Evolutionary conservation across 2,329 filamentous ascomycete species (phyloP), one percentile per base, ranked within the genome.

Genomic region (Coniochaeta pulveracea): DNA sequence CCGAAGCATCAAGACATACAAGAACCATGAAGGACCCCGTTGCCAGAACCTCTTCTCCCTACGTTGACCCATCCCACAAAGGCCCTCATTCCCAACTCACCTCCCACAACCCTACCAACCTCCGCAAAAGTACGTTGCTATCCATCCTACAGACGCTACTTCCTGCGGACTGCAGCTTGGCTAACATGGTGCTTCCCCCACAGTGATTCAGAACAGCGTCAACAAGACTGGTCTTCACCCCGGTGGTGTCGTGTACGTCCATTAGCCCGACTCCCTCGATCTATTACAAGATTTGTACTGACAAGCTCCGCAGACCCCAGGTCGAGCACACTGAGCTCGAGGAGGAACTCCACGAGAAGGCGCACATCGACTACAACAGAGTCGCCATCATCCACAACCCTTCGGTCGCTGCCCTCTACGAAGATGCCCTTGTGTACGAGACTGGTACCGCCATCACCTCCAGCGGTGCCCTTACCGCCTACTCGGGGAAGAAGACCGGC

Each of bases 331-430:
- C 91, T 28, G 91, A 96, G 60, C 78, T 98, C 44, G 71, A 98
- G 66, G 86, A 96, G 66, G 85, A 94, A 60, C 82, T 98, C 41
- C 88, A 96, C 63, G 85, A 95, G 63, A 86, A 81, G 55, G 91
- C 91, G 47, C 89, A 98, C 72, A 98, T 98, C 55, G 91, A 98
- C 72, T 98, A 96, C 60, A 84, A 96, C 64, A 83, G 86, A 55
- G 91, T 98, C 53, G 85, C 91, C 43, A 98, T 98, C 70, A 73
- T 80, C 40, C 84, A 85, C 64, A 96, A 98, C 65, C 88, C 89
- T 43, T 91, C 89, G 37, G 91, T 96, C 40, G 80, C 91, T 43
- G 82, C 88, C 38, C 79, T 98, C 43, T 98, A 98, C 70, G 91
- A 98, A 76, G 91, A 98, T 82, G 91, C 91, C 36, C 76, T 98